Evolutionary conservation across 2,329 filamentous ascomycete genomes (phyloP).

Genomic region (Chrysoporthe austroafricana): DNA sequence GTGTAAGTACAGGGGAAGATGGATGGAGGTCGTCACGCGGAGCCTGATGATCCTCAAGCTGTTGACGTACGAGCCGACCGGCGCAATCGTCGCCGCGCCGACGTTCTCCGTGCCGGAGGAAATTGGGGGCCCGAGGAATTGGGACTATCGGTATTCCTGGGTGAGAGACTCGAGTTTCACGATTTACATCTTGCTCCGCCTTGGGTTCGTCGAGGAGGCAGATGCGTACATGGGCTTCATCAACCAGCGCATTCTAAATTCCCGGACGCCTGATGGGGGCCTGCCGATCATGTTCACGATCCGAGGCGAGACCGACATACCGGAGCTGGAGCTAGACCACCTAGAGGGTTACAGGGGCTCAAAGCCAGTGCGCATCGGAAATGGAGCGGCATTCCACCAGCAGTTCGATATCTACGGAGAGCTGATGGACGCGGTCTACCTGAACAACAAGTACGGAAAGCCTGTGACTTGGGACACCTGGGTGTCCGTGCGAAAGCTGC

Average conservation of each 20-base stretch:
- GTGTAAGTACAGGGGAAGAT: slow-evolving; percentile 72
- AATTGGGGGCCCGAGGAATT: slow-evolving; percentile 67
- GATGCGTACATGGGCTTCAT: slow-evolving; percentile 82
- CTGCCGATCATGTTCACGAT: slow-evolving; percentile 85
- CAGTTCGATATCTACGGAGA: slow-evolving; percentile 83
- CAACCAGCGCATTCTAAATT: slow-evolving; percentile 68
- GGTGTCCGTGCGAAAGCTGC: slow-evolving; percentile 69
- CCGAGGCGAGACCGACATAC: slow-evolving; percentile 73
- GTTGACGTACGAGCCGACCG: slow-evolving; percentile 77
- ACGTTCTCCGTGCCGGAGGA: slow-evolving; percentile 80
- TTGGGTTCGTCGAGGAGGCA: slow-evolving; percentile 76
- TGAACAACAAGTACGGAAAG: slow-evolving; percentile 80
- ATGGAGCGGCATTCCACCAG: slow-evolving; percentile 74
- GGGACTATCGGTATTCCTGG: slow-evolving; percentile 80
- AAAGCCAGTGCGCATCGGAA: slow-evolving; percentile 74
- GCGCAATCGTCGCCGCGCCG: slow-evolving; percentile 75
- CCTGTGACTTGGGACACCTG: slow-evolving; percentile 78
- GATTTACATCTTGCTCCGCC: slow-evolving; percentile 75
- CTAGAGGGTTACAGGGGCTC: slow-evolving; percentile 75
- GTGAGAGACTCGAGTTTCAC: slow-evolving; percentile 78
- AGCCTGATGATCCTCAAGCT: slow-evolving; percentile 77
- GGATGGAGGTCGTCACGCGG: slow-evolving; percentile 68
- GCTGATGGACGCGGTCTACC: slow-evolving; percentile 75
- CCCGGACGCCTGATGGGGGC: slow-evolving; percentile 61
- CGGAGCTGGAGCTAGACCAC: slow-evolving; percentile 69